Percentiles rank a stretch among this genome's conserved stretches.
Conservation (phyloP, 108 stramenopile species). For the Pseudonitzschia multistriata region DNA sequence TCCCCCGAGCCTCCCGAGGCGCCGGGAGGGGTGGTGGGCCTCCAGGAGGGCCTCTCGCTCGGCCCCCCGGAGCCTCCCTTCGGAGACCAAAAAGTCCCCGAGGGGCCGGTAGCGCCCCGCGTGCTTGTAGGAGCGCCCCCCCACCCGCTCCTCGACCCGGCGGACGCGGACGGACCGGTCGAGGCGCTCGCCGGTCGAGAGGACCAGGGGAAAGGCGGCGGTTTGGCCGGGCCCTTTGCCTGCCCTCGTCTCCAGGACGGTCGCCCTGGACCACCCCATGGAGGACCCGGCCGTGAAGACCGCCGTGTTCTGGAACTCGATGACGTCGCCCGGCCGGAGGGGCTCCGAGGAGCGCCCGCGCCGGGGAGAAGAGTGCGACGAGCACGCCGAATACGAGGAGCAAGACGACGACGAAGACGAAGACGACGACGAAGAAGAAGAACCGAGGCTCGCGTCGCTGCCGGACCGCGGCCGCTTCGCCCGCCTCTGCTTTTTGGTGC, state of each 20-base stretch:
- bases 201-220: constrained; percentile 19
- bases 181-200: constrained; percentile 50
- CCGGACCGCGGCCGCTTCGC: no score
- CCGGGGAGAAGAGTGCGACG: background rate
- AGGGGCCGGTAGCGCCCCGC: constrained; percentile 31
- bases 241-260: background rate
- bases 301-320: constrained; percentile 53
- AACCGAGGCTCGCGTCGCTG: no score
- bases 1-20: no score
- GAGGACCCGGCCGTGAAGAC: constrained; percentile 54
- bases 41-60: background rate
- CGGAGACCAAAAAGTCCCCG: background rate
- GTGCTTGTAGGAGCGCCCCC: constrained; percentile 41
- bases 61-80: no score
- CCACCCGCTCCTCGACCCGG: constrained; percentile 45
- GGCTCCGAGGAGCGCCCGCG: constrained; percentile 31
- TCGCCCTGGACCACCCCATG: constrained; percentile 25
- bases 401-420: no score
- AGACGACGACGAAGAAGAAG: no score
- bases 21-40: background rate
- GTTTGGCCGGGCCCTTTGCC: constrained; percentile 42
- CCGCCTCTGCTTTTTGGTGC: no score
- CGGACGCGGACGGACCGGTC: constrained; percentile 38
- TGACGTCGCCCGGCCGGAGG: constrained; percentile 67
- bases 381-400: no score